These are phyloP conservation scores for Litchi chinensis DNA, from an alignment of 345 rosid genomes.

Conservation along the genomic window DNA sequence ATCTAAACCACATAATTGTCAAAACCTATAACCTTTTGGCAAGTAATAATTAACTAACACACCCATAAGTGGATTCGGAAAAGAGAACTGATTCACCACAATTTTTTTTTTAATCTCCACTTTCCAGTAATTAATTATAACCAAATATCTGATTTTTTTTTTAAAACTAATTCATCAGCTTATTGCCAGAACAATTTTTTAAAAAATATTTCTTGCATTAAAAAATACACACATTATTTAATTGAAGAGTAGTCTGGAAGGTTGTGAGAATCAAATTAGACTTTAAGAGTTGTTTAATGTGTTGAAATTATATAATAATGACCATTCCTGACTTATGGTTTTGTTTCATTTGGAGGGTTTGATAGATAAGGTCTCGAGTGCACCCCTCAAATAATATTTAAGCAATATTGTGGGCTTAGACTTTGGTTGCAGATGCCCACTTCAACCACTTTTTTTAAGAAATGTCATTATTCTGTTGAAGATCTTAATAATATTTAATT, in stretches of 20 bases:
- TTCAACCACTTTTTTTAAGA: constrained; percentile 28
- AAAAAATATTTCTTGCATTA: too few species aligned
- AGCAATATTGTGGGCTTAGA: constrained; percentile 23
- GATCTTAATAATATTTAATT: not conserved
- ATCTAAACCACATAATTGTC: constrained; percentile 38
- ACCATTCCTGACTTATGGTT: constrained; percentile 20
- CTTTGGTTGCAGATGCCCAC: constrained; percentile 35
- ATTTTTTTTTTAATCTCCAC: too few species aligned
- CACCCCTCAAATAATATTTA: not conserved
- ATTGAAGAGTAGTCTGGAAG: constrained; percentile 29
- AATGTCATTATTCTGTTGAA: constrained; percentile 21
- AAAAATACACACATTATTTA: not conserved
- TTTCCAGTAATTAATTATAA: too few species aligned
- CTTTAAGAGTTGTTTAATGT: constrained; percentile 11
- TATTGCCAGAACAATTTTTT: too few species aligned
- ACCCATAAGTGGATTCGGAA: constrained; percentile 30
- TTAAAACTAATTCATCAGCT: too few species aligned
- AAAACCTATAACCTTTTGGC: constrained; percentile 51
- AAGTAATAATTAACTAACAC: constrained; percentile 38
- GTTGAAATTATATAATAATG: constrained; percentile 2
- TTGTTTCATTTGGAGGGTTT: constrained; percentile 11
- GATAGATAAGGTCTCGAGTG: not conserved
- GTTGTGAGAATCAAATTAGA: constrained; percentile 42
- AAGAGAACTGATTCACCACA: constrained; percentile 16
- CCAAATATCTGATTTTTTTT: too few species aligned